These are phyloP conservation scores for Nemania sp. DNA, from an alignment of 2,329 filamentous ascomycete species.

Conservation along the genomic window DNA sequence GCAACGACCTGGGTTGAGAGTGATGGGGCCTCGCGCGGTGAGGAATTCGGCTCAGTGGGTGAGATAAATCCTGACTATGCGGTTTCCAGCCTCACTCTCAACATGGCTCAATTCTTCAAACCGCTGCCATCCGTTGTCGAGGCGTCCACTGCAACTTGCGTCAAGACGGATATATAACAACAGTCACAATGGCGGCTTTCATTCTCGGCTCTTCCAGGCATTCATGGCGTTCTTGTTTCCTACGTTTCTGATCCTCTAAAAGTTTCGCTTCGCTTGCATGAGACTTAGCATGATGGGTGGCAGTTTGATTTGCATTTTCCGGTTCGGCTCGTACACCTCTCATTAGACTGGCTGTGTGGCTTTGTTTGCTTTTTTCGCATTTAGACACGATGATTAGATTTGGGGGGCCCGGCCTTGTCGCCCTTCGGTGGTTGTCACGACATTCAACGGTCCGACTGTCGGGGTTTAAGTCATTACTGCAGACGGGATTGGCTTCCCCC, in stretches of 20 bases:
- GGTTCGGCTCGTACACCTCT: conserved; percentile 38
- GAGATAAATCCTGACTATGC: conserved; percentile 72
- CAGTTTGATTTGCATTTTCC: conserved; percentile 44
- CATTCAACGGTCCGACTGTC: conserved; percentile 37
- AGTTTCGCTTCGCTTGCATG: conserved; percentile 42
- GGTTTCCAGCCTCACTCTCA: conserved; percentile 65
- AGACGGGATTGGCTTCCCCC: conserved; percentile 29
- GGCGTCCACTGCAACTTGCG: conserved; percentile 48
- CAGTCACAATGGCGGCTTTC: conserved; percentile 17
- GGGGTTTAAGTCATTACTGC: conserved; percentile 26
- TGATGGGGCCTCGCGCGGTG: conserved; percentile 67
- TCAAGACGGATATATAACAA: conserved; percentile 47
- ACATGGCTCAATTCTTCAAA: conserved; percentile 73
- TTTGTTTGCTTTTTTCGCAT: conserved; percentile 35
- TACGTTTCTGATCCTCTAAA: conserved; percentile 38
- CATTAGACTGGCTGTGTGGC: conserved; percentile 42
- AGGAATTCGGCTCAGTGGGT: conserved; percentile 69
- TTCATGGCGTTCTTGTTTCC: conserved; percentile 38
- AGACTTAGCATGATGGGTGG: conserved; percentile 42
- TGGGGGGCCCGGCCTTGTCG: conserved; percentile 31
- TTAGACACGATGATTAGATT: conserved; percentile 44
- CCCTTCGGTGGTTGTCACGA: conserved; percentile 37
- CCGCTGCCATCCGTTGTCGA: conserved; percentile 56
- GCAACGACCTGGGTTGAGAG: conserved; percentile 64
- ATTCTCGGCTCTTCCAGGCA: conserved; percentile 33